Base-by-base conservation (phyloP, 805 yeast genomes). In the Saccharomycopsis amapae region DNA sequence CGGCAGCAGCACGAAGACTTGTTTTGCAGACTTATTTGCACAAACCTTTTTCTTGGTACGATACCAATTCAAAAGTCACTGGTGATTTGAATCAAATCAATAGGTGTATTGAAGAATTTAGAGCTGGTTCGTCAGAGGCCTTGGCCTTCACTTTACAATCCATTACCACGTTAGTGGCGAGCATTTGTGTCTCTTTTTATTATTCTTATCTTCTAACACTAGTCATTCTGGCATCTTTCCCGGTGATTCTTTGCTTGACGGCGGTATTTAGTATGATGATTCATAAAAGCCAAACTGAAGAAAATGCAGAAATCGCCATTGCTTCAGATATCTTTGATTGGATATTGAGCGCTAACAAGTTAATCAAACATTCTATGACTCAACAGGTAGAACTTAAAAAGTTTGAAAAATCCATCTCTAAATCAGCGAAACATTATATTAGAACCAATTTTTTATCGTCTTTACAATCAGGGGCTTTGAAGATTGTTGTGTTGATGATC, bases 191-290 rank as follows among this genome's bases (percentile, higher is more conserved):
- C 0, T 79, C 96, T 1, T 73, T 93, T 58, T 72, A 73, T 50
- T 80, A 78, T 50, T 85, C 95, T 2, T 90, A 97, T 97, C 72
- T 85, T 3, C 68, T 93, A 9, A 85, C 97, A 0, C 62, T 93
- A 22, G 74, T 93, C 1, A 76, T 83, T n/a, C 56, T 90, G 48
- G 80, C 86, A 1, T 71, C 83, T 3, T 54, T 86, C 3, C 98
- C 98, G 0, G 28, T 88, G 0, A 74, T 90, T 47, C 68, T 69
- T 0, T 6, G 69, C 0, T 51, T 73, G 2, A 77, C 82, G 1
- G 61, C 66, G 31, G 30, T 69, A 0, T 73, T 81, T 46, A 78
- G 88, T 0, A 65, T 57, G 13, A 58, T 71, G 28, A 72, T 83
- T 12, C 75, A 72, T 42, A 66, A 59, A 28, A 69, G 66, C 51